phyloP scores from a whole-genome alignment of 2,329 filamentous ascomycete genomes.

The Arachnopeziza araneosa region DNA sequence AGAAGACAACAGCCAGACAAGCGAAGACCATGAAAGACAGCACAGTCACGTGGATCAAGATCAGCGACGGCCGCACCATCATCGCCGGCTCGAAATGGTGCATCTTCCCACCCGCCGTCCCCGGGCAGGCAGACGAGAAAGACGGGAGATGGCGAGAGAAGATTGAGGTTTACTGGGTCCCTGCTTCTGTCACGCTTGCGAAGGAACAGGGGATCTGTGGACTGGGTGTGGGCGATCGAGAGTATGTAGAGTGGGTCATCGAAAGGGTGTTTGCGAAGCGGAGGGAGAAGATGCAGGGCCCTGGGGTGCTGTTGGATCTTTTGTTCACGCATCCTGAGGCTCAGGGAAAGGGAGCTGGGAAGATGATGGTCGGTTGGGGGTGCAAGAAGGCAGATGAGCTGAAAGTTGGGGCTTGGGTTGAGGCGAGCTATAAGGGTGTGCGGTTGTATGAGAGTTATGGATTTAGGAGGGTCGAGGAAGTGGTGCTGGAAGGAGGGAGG shows the following conservation, averaged over 20 bases:
- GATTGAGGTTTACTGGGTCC: not conserved
- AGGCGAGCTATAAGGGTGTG: slow-evolving; percentile 18
- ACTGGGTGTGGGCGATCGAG: slow-evolving; percentile 1
- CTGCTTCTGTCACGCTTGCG: too few species aligned
- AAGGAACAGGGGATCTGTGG: not conserved
- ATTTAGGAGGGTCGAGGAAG: slow-evolving; percentile 12
- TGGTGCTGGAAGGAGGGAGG: too few species aligned
- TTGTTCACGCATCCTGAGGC: slow-evolving; percentile 26
- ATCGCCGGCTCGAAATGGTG: slow-evolving; percentile 16
- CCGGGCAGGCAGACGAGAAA: too few species aligned
- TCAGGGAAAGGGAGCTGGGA: slow-evolving; percentile 24
- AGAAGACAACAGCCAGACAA: too few species aligned
- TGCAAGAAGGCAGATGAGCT: slow-evolving; percentile 22
- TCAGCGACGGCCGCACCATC: not conserved
- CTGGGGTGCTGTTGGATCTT: slow-evolving; percentile 20
- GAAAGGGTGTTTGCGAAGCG: slow-evolving; percentile 5
- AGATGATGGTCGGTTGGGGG: slow-evolving; percentile 27
- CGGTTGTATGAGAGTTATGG: slow-evolving; percentile 22
- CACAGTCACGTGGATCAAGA: too few species aligned
- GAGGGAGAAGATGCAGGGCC: slow-evolving; percentile 7
- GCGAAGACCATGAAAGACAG: too few species aligned
- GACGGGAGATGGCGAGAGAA: slow-evolving; percentile 1
- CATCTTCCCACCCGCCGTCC: slow-evolving; percentile 2
- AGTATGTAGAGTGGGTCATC: slow-evolving; percentile 9
- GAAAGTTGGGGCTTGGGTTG: slow-evolving; percentile 23